Evolutionary conservation across 768 basidiomycete species (phyloP).

Genomic region (Leccinum boreale): DNA sequence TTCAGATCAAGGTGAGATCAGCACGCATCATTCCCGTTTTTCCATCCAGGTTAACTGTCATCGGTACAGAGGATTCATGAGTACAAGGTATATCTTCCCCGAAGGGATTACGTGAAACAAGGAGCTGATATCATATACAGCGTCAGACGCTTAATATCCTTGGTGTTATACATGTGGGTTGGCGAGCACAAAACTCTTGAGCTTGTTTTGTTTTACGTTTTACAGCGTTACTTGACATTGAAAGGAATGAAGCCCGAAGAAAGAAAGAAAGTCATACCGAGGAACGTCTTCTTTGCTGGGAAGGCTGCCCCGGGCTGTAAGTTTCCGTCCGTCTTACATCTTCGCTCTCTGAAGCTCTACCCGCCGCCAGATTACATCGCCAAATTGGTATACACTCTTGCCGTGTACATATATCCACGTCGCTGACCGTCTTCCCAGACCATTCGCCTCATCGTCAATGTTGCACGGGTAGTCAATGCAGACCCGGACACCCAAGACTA

Average conservation of each 20-base stretch:
- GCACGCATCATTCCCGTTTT: neutral
- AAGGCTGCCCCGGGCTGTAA: slow-evolving; percentile 93
- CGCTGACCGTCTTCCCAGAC: slow-evolving; percentile 42
- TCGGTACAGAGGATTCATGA: slow-evolving; percentile 76
- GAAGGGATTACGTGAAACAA: neutral
- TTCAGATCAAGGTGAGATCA: slow-evolving; percentile 73
- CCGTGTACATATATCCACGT: neutral
- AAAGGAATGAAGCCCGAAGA: slow-evolving; percentile 78
- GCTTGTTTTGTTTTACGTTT: neutral
- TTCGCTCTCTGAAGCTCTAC: slow-evolving; percentile 3
- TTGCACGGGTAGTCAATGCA: slow-evolving; percentile 59
- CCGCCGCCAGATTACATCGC: slow-evolving; percentile 72
- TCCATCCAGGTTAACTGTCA: neutral
- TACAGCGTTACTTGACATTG: slow-evolving; percentile 73
- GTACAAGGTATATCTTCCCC: slow-evolving; percentile 59
- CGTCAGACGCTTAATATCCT: slow-evolving; percentile 95
- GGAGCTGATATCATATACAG: slow-evolving; percentile 32
- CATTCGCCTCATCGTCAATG: slow-evolving; percentile 92
- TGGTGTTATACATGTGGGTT: slow-evolving; percentile 76
- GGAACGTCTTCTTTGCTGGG: slow-evolving; percentile 95
- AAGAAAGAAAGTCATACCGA: slow-evolving; percentile 78
- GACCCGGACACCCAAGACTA: slow-evolving; percentile 88
- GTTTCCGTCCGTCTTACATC: slow-evolving; percentile 22
- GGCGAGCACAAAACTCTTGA: neutral
- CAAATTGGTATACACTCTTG: slow-evolving; percentile 57